Conservation (phyloP, 208 protist species). For the Hexamita inflata region DNA sequence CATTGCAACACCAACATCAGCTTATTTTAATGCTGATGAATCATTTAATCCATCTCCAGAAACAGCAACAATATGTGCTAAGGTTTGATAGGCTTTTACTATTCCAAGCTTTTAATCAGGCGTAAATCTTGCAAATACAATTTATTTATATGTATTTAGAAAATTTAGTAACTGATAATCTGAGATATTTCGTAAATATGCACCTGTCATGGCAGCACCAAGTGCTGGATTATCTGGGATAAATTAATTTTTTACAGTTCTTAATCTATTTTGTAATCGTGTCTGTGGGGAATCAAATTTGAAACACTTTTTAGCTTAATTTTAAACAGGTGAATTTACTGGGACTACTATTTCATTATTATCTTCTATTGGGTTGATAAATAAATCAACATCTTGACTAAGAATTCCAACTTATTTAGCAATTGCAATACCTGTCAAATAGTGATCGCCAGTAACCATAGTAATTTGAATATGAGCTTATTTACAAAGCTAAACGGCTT, state of each 20-base stretch:
- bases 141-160: conserved; percentile 32
- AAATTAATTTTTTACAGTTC: too few species aligned
- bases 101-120: conserved; percentile 63
- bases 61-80: conserved; percentile 53
- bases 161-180: neutral
- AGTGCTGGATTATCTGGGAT: too few species aligned
- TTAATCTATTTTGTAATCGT: too few species aligned
- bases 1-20: conserved; percentile 88
- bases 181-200: neutral
- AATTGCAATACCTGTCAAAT: conserved; percentile 63
- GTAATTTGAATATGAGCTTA: conserved; percentile 65
- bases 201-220: neutral
- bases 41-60: conserved; percentile 87
- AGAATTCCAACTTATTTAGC: conserved; percentile 49
- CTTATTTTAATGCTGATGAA: conserved; percentile 69
- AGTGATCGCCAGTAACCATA: conserved; percentile 77
- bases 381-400: neutral
- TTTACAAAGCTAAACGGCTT: conserved; percentile 54
- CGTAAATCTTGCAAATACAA: conserved; percentile 65
- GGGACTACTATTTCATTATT: too few species aligned
- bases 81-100: conserved; percentile 37
- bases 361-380: neutral
- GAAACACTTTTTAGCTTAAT: too few species aligned
- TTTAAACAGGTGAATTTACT: too few species aligned
- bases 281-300: too few species aligned